Conservation (phyloP, 768 basidiomycete species). For the Pleurotus citrinopileatus region DNA sequence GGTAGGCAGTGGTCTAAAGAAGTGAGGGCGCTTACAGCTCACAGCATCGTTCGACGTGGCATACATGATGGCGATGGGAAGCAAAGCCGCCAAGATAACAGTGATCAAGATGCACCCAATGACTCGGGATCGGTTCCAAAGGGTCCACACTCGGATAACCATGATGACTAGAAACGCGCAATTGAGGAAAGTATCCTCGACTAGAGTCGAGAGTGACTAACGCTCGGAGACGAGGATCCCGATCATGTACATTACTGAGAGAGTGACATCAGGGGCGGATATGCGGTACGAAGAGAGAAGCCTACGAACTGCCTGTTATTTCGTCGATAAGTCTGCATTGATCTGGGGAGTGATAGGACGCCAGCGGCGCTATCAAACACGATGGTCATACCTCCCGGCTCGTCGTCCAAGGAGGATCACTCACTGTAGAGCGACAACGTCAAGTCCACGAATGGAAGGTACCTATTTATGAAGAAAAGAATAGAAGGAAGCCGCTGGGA, state of each 20-base stretch:
- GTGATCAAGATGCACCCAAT: not conserved
- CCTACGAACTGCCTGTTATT: not conserved
- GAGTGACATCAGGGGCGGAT: not conserved
- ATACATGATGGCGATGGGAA: not conserved
- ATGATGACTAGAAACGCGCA: not conserved
- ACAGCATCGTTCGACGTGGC: not conserved
- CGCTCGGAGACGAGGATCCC: not conserved
- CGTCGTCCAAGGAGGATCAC: no score
- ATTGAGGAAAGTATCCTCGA: not conserved
- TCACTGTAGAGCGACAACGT: not conserved
- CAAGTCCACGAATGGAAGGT: not conserved
- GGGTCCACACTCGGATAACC: not conserved
- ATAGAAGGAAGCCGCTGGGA: not conserved
- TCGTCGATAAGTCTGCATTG: not conserved
- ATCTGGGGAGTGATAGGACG: no score
- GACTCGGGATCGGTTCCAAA: not conserved
- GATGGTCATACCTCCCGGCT: no score
- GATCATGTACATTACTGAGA: not conserved
- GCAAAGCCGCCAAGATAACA: not conserved
- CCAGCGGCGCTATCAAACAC: no score
- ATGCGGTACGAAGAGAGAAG: not conserved
- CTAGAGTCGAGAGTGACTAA: not conserved
- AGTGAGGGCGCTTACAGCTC: not conserved
- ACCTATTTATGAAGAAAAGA: not conserved
- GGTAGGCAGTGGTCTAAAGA: no score